Percentiles rank a stretch among this genome's conserved stretches.
Evolutionary conservation across 2,329 filamentous ascomycete species (phyloP).

Genomic region (Paecilomyces formosus): DNA sequence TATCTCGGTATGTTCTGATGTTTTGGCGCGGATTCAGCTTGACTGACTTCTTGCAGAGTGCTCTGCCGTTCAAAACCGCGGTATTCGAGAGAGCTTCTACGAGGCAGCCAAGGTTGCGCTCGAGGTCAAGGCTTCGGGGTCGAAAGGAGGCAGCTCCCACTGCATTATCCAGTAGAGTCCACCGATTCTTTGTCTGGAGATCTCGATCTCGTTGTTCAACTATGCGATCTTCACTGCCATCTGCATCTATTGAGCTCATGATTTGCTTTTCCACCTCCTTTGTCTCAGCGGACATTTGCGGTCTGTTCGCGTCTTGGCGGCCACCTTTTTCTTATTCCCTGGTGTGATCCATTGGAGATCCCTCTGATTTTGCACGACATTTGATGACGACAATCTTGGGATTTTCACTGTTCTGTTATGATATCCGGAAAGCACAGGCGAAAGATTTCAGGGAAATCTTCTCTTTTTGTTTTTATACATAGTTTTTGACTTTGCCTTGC

Average conservation of each 20-base stretch:
- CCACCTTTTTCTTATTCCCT: neutral
- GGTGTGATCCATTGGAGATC: constrained; percentile 1
- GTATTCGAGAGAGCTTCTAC: constrained; percentile 97
- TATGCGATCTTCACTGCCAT: neutral
- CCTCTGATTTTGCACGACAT: constrained; percentile 1
- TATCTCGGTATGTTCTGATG: constrained; percentile 60
- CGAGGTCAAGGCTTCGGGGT: constrained; percentile 35
- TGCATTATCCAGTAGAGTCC: constrained; percentile 29
- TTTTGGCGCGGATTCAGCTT: neutral
- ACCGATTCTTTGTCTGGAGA: neutral
- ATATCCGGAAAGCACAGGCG: neutral
- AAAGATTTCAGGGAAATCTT: constrained; percentile 3
- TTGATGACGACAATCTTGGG: neutral
- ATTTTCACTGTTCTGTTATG: neutral
- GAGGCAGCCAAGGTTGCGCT: constrained; percentile 93
- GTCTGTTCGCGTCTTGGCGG: neutral
- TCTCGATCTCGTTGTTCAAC: neutral
- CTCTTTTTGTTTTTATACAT: neutral
- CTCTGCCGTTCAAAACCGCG: constrained; percentile 95
- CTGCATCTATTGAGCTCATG: neutral
- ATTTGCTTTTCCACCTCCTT: neutral
- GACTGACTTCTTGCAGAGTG: constrained; percentile 58
- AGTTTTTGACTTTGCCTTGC: neutral
- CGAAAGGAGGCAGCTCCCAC: constrained; percentile 21
- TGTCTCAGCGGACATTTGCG: neutral